A percentile compares a stretch with the other conserved stretches of the same genome.
phyloP scores from a whole-genome alignment of 345 rosid species.

The Syzygium aromaticum region DNA sequence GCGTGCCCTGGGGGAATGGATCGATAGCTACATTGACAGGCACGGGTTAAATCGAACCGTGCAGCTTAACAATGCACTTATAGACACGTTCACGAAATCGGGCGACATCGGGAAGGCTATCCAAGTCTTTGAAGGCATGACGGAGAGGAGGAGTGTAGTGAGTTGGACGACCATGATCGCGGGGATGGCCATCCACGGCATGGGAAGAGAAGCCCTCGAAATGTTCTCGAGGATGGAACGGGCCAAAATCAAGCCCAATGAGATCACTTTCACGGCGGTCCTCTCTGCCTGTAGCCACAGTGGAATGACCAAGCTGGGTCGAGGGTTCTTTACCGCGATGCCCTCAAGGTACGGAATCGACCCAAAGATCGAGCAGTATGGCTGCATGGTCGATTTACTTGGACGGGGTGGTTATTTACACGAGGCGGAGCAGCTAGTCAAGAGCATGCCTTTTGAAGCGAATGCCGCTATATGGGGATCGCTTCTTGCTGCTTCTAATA shows the following conservation, averaged over 20 bases:
- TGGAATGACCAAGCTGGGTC: constrained; percentile 50
- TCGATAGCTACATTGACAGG: constrained; percentile 28
- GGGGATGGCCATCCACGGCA: constrained; percentile 63
- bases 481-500: constrained; percentile 60
- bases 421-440: constrained; percentile 42
- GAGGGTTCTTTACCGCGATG: constrained; percentile 37
- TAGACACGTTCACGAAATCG: constrained; percentile 71
- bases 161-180: constrained; percentile 71
- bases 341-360: constrained; percentile 20
- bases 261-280: constrained; percentile 59
- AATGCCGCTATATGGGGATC: constrained; percentile 81
- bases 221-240: constrained; percentile 60
- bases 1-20: constrained; percentile 52
- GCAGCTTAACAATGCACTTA: constrained; percentile 48
- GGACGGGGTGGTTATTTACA: constrained; percentile 55
- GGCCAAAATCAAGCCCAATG: constrained; percentile 39
- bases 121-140: constrained; percentile 36
- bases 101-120: constrained; percentile 50
- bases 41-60: constrained; percentile 23
- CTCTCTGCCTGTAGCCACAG: constrained; percentile 75
- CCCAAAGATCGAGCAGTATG: constrained; percentile 62
- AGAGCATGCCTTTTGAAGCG: constrained; percentile 53
- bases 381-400: constrained; percentile 65
- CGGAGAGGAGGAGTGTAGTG: constrained; percentile 33
- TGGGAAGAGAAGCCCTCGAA: constrained; percentile 49